Conservation (phyloP, 495 filamentous ascomycete species). For the Neurospora discreta region DNA sequence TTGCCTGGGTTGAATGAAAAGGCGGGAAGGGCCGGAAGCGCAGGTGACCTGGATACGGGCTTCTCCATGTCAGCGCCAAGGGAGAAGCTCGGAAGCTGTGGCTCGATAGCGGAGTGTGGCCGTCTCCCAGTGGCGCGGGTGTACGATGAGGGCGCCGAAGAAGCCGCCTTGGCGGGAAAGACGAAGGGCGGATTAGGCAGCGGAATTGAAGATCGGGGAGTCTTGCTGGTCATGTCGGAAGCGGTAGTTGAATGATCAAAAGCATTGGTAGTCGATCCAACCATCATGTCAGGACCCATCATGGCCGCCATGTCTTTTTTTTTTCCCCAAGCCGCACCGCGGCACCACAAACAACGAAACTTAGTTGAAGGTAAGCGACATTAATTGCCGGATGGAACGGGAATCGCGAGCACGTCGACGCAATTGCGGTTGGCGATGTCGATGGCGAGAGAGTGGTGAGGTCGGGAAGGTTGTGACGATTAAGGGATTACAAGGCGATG, state of each 20-base stretch:
- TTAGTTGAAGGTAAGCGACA: slow-evolving; percentile 26
- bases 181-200: slow-evolving; percentile 44
- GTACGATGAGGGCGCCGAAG: slow-evolving; percentile 35
- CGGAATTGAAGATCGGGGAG: slow-evolving; percentile 51
- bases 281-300: slow-evolving; percentile 25
- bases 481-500: slow-evolving; percentile 17
- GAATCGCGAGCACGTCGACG: neutral
- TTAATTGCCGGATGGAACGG: slow-evolving; percentile 18
- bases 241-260: slow-evolving; percentile 12
- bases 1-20: slow-evolving; percentile 56
- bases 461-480: slow-evolving; percentile 8
- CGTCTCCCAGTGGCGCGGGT: slow-evolving; percentile 35
- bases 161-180: slow-evolving; percentile 7
- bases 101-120: slow-evolving; percentile 36
- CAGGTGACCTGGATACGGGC: slow-evolving; percentile 23
- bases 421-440: neutral
- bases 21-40: slow-evolving; percentile 47
- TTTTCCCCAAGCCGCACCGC: slow-evolving; percentile 36
- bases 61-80: slow-evolving; percentile 10
- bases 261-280: slow-evolving; percentile 16
- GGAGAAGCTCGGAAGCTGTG: slow-evolving; percentile 10
- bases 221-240: slow-evolving; percentile 8
- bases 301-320: slow-evolving; percentile 32
- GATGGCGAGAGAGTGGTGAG: neutral
- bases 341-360: slow-evolving; percentile 31